These are phyloP conservation scores for Choanephora cucurbitarum DNA, from an alignment of 371 early-diverging fungal species.

Conservation along the genomic window DNA sequence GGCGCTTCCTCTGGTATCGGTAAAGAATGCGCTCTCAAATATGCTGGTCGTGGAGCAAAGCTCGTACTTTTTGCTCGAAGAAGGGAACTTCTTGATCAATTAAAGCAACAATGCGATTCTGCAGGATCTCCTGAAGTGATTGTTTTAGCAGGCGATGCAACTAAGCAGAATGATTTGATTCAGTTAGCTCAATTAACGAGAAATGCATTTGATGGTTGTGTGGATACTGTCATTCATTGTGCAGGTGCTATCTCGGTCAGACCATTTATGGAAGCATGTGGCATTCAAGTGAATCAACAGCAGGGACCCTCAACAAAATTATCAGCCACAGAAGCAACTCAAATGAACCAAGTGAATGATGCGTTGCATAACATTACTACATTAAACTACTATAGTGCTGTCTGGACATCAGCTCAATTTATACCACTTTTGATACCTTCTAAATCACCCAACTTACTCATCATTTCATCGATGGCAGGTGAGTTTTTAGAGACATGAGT, in stretches of 20 bases:
- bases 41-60: constrained; percentile 71
- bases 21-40: constrained; percentile 63
- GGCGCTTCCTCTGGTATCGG: constrained; percentile 89
- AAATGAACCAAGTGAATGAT: constrained; percentile 13
- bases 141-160: constrained; percentile 36
- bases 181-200: constrained; percentile 20
- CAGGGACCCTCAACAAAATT: constrained; percentile 4
- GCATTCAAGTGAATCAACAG: constrained; percentile 23
- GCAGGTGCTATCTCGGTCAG: constrained; percentile 72
- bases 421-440: constrained; percentile 58
- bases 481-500: no score
- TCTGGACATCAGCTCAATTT: constrained; percentile 59
- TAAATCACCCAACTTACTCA: constrained; percentile 61
- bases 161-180: constrained; percentile 32
- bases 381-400: constrained; percentile 70
- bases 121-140: constrained; percentile 24
- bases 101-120: constrained; percentile 52
- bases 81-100: constrained; percentile 43
- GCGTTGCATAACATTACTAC: constrained; percentile 52
- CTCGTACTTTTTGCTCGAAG: constrained; percentile 75
- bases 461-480: constrained; percentile 81
- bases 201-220: constrained; percentile 35
- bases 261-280: constrained; percentile 57
- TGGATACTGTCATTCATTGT: constrained; percentile 70
- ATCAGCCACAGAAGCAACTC: neutral